Conservation (phyloP, 1,284 basidiomycete species). For the Coniferiporia weirii region DNA sequence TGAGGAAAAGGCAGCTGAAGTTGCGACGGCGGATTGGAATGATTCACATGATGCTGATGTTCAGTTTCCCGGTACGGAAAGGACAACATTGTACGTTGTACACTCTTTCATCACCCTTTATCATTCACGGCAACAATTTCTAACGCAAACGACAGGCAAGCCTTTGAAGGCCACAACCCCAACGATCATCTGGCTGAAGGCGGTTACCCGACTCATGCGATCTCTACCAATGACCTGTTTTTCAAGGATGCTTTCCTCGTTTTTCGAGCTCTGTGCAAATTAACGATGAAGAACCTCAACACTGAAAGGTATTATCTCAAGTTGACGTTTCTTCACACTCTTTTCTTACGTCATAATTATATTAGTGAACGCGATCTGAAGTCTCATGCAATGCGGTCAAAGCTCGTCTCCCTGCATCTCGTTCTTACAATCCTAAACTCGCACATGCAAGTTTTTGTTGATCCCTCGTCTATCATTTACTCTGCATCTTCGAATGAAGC, state of each 20-base stretch:
- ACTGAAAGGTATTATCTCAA: slow-evolving; percentile 69
- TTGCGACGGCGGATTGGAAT: slow-evolving; percentile 7
- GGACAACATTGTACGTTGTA: slow-evolving; percentile 10
- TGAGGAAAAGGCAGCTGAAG: slow-evolving; percentile 6
- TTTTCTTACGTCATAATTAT: slow-evolving; percentile 5
- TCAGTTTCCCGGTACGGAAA: slow-evolving; percentile 4
- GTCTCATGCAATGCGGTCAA: slow-evolving; percentile 94
- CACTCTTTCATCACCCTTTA: neutral
- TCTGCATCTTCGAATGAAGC: slow-evolving; percentile 83
- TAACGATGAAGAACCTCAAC: slow-evolving; percentile 96
- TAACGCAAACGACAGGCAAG: slow-evolving; percentile 16
- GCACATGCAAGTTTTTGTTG: slow-evolving; percentile 85
- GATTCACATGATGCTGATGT: slow-evolving; percentile 1
- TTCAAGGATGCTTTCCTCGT: slow-evolving; percentile 97
- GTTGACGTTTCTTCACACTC: neutral
- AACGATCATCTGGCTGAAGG: slow-evolving; percentile 28
- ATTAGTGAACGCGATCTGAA: slow-evolving; percentile 85
- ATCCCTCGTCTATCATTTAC: slow-evolving; percentile 81
- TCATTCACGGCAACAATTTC: neutral
- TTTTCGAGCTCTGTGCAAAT: slow-evolving; percentile 90
- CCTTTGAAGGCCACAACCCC: slow-evolving; percentile 26
- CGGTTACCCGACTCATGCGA: slow-evolving; percentile 26
- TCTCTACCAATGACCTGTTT: slow-evolving; percentile 77
- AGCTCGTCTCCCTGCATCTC: slow-evolving; percentile 87
- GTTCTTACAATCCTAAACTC: slow-evolving; percentile 90